Percentiles rank a stretch among this genome's conserved stretches.
These are phyloP conservation scores for Collybiopsis confluens DNA, from an alignment of 768 basidiomycete genomes.

Conservation along the genomic window DNA sequence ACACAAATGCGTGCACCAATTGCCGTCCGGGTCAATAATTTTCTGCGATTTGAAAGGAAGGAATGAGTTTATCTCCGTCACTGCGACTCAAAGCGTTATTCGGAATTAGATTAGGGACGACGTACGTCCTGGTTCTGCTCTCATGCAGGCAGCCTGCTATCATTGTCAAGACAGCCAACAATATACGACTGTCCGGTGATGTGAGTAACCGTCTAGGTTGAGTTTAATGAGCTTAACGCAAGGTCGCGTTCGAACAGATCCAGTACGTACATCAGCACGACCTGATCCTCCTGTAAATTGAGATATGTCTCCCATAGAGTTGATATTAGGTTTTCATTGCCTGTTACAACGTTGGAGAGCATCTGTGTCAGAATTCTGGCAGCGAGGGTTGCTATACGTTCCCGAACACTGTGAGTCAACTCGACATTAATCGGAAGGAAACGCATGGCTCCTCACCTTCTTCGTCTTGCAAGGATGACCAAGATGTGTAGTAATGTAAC, in stretches of 20 bases:
- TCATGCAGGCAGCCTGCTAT: slow-evolving; percentile 68
- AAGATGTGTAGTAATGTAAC: slow-evolving; percentile 74
- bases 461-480: slow-evolving; percentile 59
- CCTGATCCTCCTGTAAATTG: slow-evolving; percentile 65
- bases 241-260: neutral
- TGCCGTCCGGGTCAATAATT: slow-evolving; percentile 45
- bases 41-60: slow-evolving; percentile 28
- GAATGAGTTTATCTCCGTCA: slow-evolving; percentile 2
- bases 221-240: too few relatives aligned
- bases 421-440: neutral
- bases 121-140: slow-evolving; percentile 53
- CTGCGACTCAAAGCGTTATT: slow-evolving; percentile 8
- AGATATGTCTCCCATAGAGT: slow-evolving; percentile 63
- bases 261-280: slow-evolving; percentile 62
- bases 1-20: slow-evolving; percentile 66
- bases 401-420: neutral
- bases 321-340: slow-evolving; percentile 54
- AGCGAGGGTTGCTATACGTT: slow-evolving; percentile 48
- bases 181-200: slow-evolving; percentile 59
- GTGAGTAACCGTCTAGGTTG: slow-evolving; percentile 51
- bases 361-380: slow-evolving; percentile 72
- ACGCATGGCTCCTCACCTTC: slow-evolving; percentile 42
- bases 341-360: slow-evolving; percentile 81
- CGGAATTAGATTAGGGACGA: slow-evolving; percentile 11
- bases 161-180: slow-evolving; percentile 62